Evolutionary conservation across 257 asterid genomes (phyloP), one percentile per base, ranked within the genome.

Genomic region (Jacaranda copaia): DNA sequence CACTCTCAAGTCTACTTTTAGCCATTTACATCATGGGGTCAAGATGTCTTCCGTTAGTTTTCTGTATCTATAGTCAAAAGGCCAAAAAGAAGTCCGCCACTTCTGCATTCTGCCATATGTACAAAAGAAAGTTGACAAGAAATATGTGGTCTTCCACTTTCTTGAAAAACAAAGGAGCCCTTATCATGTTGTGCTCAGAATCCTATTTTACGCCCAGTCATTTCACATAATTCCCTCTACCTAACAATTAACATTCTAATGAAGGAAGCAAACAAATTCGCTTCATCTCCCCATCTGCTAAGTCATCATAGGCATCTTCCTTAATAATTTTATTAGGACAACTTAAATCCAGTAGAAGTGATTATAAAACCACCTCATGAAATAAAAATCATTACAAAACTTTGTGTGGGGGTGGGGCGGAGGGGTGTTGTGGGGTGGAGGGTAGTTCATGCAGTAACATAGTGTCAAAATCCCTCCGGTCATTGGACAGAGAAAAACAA

Each of bases 101-200:
- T 63, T 57, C 32, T 39, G 39, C 72, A 62, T 59, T 69, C 72
- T 66, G 64, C 83, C 77, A 77, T 80, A 73, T 73, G 64, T 61
- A 74, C 83, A 78, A 65, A 64, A 56, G 19, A 68, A 66, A 78
- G 81, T 78, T 46, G 66, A 65, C 58, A 43, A 38, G 57, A 68
- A 75, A 62, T 66, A 76, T 36, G 19, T 42, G 52, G 64, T 45
- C 69, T 72, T 79, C 81, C 74, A 73, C 84, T 79, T 81, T 68
- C 16, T 58, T 60, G 8, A 20, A 65, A 71, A 43, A 55, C 42
- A 59, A 72, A 69, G 46, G 20, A 45, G 45, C 79, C 62, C 46
- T 65, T 25, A 25, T 68, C 55, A 36, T 60, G 69, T 38, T 62
- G 14, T 70, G 64, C 32, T 25, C 2, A 25, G 32, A 25, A 25